Base-by-base conservation (phyloP, 768 basidiomycete species). In the Terana coerulea region DNA sequence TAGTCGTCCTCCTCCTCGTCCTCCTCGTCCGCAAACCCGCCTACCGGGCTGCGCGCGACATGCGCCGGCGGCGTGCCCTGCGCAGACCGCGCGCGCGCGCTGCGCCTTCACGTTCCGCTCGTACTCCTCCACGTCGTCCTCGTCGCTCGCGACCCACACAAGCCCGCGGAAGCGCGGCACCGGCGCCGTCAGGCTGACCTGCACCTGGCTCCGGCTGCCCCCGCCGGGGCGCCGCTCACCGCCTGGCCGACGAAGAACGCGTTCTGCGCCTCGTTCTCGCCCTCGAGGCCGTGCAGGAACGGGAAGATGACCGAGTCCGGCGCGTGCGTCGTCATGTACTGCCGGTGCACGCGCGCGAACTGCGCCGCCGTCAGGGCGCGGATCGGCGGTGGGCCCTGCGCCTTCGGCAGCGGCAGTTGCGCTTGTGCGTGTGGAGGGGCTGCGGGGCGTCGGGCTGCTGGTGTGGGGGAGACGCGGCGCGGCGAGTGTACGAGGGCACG, bases 211-310 rank as follows among this genome's bases (percentile, higher is more conserved):
- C 50, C 55, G 35, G 59, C 53, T 3, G 60, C 58, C 6, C 59
- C 50, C 36, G 56, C n/a, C 17, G 15, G 22, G 19, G 5, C 11
- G 7, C 3, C 19, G 10, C 17, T 54, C 22, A 55, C 54, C 12
- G 46, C 51, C 30, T 46, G 52, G 9, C 75, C 63, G 10, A 79
- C 75, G 64, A 95, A 95, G 75, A 94, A 94, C 19, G 77, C 74
- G 61, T 88, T 90, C 70, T 92, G 91, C 0, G 84, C 82, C 14
- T 78, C 68, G 62, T 91, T 91, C 52, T 84, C 77, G 56, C 89
- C 85, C 61, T 94, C 91, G 54, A 94, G 75, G 37, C 91, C 89
- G 61, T 94, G 92, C 14, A 92, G 71, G 70, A 93, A 95, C 0
- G 92, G 92, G 65, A 95, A 95, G 51, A 94, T 79, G 59, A 86